Conservation (phyloP, 768 basidiomycete species). For the Vararia minispora region DNA sequence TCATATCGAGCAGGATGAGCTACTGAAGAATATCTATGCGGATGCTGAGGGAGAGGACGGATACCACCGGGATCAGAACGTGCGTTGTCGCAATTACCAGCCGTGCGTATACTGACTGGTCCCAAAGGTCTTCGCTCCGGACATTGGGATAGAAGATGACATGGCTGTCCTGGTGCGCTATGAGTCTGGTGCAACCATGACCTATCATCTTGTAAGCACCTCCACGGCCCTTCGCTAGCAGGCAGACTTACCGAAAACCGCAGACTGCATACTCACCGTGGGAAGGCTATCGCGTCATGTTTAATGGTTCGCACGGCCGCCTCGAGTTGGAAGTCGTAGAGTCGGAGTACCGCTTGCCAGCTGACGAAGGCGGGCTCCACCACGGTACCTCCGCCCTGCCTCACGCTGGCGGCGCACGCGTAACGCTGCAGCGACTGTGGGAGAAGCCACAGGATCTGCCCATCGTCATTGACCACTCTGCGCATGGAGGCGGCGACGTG, state of each 20-base stretch:
- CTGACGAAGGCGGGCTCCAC: conserved; percentile 22
- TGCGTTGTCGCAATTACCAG: conserved; percentile 10
- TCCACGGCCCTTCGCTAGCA: too few species aligned
- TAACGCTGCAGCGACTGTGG: conserved; percentile 36
- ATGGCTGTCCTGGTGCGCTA: conserved; percentile 38
- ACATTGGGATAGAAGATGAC: conserved; percentile 40
- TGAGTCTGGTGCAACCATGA: conserved; percentile 36
- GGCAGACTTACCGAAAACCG: too few species aligned
- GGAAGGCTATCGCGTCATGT: conserved; percentile 41
- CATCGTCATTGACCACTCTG: conserved; percentile 28
- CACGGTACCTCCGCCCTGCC: conserved; percentile 29
- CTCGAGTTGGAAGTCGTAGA: conserved; percentile 43
- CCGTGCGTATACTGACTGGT: neutral
- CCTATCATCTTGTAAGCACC: conserved; percentile 35
- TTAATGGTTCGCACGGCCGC: conserved; percentile 40
- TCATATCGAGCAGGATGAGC: conserved; percentile 31
- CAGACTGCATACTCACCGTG: conserved; percentile 34
- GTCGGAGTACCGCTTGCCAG: conserved; percentile 24
- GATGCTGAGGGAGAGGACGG: conserved; percentile 37
- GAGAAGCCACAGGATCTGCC: conserved; percentile 30
- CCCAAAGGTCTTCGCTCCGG: conserved; percentile 27
- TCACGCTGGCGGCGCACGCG: conserved; percentile 30
- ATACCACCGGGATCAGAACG: conserved; percentile 41
- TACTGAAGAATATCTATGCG: conserved; percentile 32
- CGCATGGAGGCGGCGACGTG: conserved; percentile 38